phyloP scores from a whole-genome alignment of 2,329 filamentous ascomycete genomes.

The Cadophora sp. region DNA sequence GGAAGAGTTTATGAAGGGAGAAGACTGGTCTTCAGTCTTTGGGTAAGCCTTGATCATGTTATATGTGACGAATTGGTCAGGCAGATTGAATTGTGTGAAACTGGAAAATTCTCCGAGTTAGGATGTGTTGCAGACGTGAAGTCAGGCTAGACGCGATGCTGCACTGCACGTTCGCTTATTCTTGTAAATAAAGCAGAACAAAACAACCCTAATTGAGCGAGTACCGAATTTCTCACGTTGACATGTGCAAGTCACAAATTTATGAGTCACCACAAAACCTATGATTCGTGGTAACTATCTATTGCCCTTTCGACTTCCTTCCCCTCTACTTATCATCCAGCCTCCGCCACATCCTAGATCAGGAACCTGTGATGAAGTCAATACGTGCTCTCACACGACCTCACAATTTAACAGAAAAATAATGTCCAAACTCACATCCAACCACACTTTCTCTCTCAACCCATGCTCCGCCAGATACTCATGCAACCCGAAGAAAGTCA shows the following conservation, averaged over 20 bases:
- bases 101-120: too few species aligned
- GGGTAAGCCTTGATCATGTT: neutral
- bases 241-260: too few species aligned
- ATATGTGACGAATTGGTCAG: too few species aligned
- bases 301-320: neutral
- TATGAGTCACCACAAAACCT: too few species aligned
- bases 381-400: neutral
- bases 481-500: conserved; percentile 58
- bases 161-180: too few species aligned
- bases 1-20: neutral
- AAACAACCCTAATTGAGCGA: too few species aligned
- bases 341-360: conserved; percentile 47
- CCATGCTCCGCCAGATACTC: conserved; percentile 53
- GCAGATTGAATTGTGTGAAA: too few species aligned
- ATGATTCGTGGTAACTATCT: too few species aligned
- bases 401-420: conserved; percentile 30
- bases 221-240: too few species aligned
- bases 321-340: neutral
- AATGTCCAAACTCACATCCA: conserved; percentile 44
- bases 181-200: too few species aligned
- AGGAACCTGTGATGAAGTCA: conserved; percentile 24
- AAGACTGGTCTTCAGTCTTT: neutral
- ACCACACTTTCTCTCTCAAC: conserved; percentile 49
- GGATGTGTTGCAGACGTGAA: too few species aligned
- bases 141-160: too few species aligned